These are phyloP conservation scores for Aspergillus sp. DNA, from an alignment of 2,329 filamentous ascomycete species.

Conservation along the genomic window DNA sequence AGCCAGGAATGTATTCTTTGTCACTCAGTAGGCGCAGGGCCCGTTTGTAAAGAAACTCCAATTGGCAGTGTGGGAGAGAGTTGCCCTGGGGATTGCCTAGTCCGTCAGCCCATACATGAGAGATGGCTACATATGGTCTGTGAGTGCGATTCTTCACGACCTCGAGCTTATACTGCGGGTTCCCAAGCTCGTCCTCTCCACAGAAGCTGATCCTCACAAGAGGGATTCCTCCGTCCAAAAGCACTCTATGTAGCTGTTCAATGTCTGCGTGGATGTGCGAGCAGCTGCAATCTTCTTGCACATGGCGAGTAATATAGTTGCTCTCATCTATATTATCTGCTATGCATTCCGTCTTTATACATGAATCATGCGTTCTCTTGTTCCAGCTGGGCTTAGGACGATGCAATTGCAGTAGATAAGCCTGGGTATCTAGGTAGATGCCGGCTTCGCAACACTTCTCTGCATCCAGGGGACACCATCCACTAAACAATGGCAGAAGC, in stretches of 20 bases:
- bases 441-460: not conserved
- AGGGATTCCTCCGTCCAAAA: not conserved
- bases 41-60: not conserved
- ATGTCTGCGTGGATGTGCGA: not conserved
- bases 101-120: conserved; percentile 1
- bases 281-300: not conserved
- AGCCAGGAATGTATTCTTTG: not conserved
- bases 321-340: conserved; percentile 1
- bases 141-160: not conserved
- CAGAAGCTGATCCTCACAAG: not conserved
- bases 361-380: not conserved
- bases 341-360: not conserved
- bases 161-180: not conserved
- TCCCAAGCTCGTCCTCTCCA: not conserved
- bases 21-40: not conserved
- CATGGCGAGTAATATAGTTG: not conserved
- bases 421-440: not conserved
- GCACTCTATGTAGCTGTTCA: not conserved
- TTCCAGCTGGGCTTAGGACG: not conserved
- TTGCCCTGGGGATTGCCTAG: not conserved
- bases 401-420: not conserved
- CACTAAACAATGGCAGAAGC: not conserved
- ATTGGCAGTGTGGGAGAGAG: not conserved
- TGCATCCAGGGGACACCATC: not conserved
- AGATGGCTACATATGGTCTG: not conserved